A percentile compares a stretch with the other conserved stretches of the same genome.
Evolutionary conservation across 2,329 filamentous ascomycete genomes (phyloP).

Genomic region (Exserohilum turcica): DNA sequence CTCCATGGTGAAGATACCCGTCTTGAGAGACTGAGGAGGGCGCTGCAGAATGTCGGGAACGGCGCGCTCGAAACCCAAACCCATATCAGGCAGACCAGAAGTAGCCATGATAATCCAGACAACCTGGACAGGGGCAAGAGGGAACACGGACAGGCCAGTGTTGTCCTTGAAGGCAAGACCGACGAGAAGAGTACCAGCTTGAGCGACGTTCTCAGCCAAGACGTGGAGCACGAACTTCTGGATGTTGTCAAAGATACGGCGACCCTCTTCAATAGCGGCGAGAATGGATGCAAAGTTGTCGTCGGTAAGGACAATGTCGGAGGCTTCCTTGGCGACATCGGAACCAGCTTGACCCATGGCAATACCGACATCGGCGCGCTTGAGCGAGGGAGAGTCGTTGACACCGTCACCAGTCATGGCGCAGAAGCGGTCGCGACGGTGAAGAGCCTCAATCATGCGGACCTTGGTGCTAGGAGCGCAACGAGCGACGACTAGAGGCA

Average conservation of each 20-base stretch:
- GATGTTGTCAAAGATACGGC: constrained; percentile 55
- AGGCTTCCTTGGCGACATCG: constrained; percentile 53
- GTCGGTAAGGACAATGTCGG: constrained; percentile 53
- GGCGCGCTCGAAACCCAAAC: constrained; percentile 43
- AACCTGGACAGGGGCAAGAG: constrained; percentile 45
- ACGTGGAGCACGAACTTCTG: constrained; percentile 49
- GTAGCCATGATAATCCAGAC: constrained; percentile 50
- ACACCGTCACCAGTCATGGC: constrained; percentile 54
- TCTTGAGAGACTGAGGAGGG: constrained; percentile 23
- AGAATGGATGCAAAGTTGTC: constrained; percentile 55
- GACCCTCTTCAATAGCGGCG: constrained; percentile 53
- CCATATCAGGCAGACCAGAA: constrained; percentile 44
- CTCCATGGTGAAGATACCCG: constrained; percentile 44
- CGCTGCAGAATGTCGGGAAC: constrained; percentile 40
- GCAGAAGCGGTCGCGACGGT: constrained; percentile 48
- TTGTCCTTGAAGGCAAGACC: constrained; percentile 44
- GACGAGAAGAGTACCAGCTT: constrained; percentile 42
- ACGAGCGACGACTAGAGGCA: constrained; percentile 52
- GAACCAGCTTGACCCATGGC: constrained; percentile 53
- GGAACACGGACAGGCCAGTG: constrained; percentile 43
- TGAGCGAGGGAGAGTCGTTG: constrained; percentile 54
- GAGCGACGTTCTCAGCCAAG: constrained; percentile 42
- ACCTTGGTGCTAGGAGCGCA: constrained; percentile 54
- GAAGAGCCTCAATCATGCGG: constrained; percentile 52
- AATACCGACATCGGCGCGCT: constrained; percentile 54